Evolutionary conservation across 768 basidiomycete genomes (phyloP).

Genomic region (Mycena olivaceomarginata): DNA sequence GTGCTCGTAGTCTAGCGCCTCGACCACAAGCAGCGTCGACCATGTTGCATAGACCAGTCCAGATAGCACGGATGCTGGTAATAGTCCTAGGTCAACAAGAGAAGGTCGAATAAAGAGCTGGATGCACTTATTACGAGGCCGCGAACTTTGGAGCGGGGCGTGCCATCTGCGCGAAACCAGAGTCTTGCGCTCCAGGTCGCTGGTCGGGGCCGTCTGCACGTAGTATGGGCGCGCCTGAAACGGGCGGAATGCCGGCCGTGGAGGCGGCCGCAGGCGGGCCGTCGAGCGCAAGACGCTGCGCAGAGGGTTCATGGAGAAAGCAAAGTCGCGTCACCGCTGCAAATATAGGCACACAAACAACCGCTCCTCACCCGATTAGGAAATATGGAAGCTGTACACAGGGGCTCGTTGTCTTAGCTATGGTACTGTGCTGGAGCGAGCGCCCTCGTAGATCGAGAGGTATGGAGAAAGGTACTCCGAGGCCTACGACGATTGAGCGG

Average conservation of each 20-base stretch:
- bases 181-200: constrained; percentile 30
- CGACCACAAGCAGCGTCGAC: constrained; percentile 29
- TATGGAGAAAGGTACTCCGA: no score
- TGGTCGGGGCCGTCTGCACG: constrained; percentile 27
- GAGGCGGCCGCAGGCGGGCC: background rate
- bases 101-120: background rate
- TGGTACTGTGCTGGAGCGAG: no score
- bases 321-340: background rate
- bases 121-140: constrained; percentile 40
- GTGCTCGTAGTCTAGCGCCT: constrained; percentile 44
- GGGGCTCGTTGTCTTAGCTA: no score
- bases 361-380: no score
- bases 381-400: no score
- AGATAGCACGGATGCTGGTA: constrained; percentile 22
- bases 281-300: constrained; percentile 11
- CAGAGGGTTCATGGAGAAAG: constrained; percentile 17
- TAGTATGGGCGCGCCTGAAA: constrained; percentile 21
- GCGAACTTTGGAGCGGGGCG: constrained; percentile 38
- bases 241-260: constrained; percentile 2
- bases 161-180: constrained; percentile 39
- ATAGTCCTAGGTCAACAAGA: background rate
- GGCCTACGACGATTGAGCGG: no score
- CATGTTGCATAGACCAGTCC: constrained; percentile 35
- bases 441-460: no score
- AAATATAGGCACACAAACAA: no score